Percentiles rank a stretch among this genome's conserved stretches.
Conservation (phyloP, 2,329 filamentous ascomycete species). For the Clonostachys sp. region DNA sequence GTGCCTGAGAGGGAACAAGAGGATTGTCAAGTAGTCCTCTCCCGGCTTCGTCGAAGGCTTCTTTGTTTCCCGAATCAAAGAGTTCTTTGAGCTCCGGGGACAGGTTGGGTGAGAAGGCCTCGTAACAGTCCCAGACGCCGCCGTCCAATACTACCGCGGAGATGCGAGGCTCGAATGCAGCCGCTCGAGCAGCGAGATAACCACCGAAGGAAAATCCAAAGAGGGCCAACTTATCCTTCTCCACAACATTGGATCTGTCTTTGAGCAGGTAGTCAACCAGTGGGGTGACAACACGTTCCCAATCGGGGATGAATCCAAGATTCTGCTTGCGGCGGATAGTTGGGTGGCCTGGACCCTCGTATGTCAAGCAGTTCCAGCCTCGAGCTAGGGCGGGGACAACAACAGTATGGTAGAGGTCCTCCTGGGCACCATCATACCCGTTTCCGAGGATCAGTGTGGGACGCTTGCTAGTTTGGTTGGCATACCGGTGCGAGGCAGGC, state of each 20-base stretch:
- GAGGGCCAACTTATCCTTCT: slow-evolving; percentile 18
- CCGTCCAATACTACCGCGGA: slow-evolving; percentile 31
- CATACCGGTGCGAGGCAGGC: neutral
- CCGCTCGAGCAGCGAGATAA: slow-evolving; percentile 29
- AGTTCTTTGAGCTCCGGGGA: neutral
- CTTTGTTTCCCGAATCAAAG: neutral
- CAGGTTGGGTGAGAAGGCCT: neutral
- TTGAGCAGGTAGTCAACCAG: slow-evolving; percentile 24
- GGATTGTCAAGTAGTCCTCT: neutral
- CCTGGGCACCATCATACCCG: slow-evolving; percentile 36
- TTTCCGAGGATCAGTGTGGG: slow-evolving; percentile 34
- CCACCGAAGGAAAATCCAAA: slow-evolving; percentile 36
- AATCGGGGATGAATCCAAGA: slow-evolving; percentile 37
- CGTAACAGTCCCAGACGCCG: slow-evolving; percentile 23
- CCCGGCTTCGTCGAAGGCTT: slow-evolving; percentile 10
- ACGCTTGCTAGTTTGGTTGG: slow-evolving; percentile 3
- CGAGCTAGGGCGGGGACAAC: slow-evolving; percentile 25
- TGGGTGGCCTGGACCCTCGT: slow-evolving; percentile 39
- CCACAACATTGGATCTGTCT: slow-evolving; percentile 11
- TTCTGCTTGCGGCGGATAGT: slow-evolving; percentile 30
- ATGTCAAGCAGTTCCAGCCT: slow-evolving; percentile 35
- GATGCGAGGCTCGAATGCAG: slow-evolving; percentile 36
- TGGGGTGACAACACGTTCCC: slow-evolving; percentile 32
- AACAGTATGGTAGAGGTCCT: slow-evolving; percentile 32
- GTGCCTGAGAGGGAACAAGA: slow-evolving; percentile 4